Evolutionary conservation across 441 rosid genomes (phyloP).

Genomic region (Capsella rubella): DNA sequence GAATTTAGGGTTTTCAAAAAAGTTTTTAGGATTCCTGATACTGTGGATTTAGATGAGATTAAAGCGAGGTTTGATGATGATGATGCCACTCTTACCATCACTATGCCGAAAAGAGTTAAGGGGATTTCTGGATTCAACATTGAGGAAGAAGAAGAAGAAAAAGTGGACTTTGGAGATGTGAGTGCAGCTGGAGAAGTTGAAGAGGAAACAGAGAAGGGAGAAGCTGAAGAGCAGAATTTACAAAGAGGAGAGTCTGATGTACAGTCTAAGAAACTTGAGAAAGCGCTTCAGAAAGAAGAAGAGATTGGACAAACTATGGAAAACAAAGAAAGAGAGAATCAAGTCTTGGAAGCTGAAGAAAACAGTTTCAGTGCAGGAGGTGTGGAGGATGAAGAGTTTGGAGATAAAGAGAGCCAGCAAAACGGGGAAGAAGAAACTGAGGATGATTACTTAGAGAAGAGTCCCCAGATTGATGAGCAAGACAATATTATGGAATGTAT

Average conservation of each 20-base stretch:
- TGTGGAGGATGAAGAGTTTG: constrained; percentile 7
- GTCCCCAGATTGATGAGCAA: constrained; percentile 24
- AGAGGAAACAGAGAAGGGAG: constrained; percentile 5
- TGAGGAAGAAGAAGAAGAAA: constrained; percentile 48
- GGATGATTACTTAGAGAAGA: constrained; percentile 15
- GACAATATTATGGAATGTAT: constrained; percentile 18
- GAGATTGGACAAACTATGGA: constrained; percentile 6
- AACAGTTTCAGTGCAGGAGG: neutral
- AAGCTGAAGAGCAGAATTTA: constrained; percentile 8
- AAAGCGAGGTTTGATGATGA: constrained; percentile 73
- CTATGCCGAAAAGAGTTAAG: constrained; percentile 68
- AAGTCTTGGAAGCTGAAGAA: neutral
- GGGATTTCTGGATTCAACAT: constrained; percentile 60
- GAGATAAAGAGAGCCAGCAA: constrained; percentile 2
- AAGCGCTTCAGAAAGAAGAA: neutral
- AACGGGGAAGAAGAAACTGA: constrained; percentile 15
- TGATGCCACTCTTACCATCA: constrained; percentile 57
- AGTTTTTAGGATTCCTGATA: constrained; percentile 65
- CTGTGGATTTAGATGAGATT: constrained; percentile 64
- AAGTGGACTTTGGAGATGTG: neutral
- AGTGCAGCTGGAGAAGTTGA: constrained; percentile 17
- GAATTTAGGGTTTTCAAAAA: constrained; percentile 61
- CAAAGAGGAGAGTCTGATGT: constrained; percentile 15
- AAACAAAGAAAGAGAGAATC: neutral
- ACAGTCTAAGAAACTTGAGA: neutral